Evolutionary conservation across 2,329 filamentous ascomycete genomes (phyloP).

Genomic region (Colletotrichum filicis): DNA sequence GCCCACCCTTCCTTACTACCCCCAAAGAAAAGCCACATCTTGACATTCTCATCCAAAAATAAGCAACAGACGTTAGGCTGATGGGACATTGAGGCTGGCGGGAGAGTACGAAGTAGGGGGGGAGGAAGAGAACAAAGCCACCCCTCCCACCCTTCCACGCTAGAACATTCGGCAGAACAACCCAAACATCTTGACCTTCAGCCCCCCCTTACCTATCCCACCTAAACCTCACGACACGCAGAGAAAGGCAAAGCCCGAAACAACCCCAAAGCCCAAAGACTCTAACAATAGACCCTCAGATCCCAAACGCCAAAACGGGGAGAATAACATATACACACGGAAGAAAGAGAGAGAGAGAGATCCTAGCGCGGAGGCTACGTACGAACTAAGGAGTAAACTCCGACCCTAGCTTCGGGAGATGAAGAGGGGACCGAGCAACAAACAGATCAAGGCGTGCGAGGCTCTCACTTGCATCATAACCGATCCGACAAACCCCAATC

Average conservation of each 20-base stretch:
- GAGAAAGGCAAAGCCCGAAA: not conserved
- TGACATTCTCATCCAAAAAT: not conserved
- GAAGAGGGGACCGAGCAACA: not conserved
- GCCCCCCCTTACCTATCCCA: too few relatives aligned
- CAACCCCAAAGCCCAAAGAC: not conserved
- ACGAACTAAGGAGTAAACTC: not conserved
- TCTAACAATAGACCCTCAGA: not conserved
- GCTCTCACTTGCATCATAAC: too few relatives aligned
- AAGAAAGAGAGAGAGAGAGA: not conserved
- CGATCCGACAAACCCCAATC: fast-evolving
- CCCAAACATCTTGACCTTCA: too few relatives aligned
- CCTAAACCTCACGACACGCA: not conserved
- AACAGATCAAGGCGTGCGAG: too few relatives aligned
- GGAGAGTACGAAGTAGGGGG: too few relatives aligned
- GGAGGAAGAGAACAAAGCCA: not conserved
- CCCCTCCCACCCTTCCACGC: not conserved
- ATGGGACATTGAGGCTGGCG: too few relatives aligned
- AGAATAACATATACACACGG: not conserved
- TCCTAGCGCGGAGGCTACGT: not conserved
- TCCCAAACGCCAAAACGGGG: not conserved
- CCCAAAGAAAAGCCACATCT: not conserved
- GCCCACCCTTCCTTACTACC: too few relatives aligned
- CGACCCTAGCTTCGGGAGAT: not conserved
- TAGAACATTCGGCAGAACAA: not conserved
- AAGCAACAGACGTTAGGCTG: not conserved